Conservation (phyloP, 2,329 filamentous ascomycete genomes). For the Ceratocystiopsis sp. region DNA sequence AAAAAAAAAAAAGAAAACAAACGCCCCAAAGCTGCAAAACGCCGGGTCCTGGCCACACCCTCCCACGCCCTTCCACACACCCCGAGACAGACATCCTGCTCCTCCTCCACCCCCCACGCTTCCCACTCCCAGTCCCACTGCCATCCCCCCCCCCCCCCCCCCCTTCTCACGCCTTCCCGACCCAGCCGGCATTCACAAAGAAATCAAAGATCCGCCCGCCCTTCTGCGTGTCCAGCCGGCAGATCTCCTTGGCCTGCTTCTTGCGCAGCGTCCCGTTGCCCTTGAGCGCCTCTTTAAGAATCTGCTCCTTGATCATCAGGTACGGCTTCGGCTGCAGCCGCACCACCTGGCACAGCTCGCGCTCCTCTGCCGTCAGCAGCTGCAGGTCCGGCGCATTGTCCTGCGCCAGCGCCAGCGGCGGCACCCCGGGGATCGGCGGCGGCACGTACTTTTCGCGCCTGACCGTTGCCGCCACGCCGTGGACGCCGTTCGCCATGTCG, state of each 20-base stretch:
- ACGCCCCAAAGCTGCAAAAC: too few species aligned
- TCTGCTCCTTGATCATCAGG: constrained; percentile 78
- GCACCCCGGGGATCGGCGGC: constrained; percentile 41
- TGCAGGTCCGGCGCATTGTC: constrained; percentile 72
- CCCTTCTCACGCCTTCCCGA: constrained; percentile 51
- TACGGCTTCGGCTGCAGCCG: constrained; percentile 89
- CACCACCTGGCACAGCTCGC: constrained; percentile 69
- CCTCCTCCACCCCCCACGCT: too few species aligned
- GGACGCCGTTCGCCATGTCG: constrained; percentile 15
- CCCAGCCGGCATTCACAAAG: constrained; percentile 83
- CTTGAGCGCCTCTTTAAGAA: constrained; percentile 83
- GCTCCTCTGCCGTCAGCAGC: constrained; percentile 67
- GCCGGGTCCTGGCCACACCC: too few species aligned
- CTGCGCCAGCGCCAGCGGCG: constrained; percentile 50
- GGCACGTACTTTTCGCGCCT: constrained; percentile 26
- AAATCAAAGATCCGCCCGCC: constrained; percentile 83
- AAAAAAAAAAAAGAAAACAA: too few species aligned
- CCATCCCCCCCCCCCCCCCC: too few species aligned
- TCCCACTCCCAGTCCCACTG: too few species aligned
- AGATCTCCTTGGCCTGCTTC: constrained; percentile 81
- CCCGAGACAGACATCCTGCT: too few species aligned
- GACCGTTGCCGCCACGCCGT: constrained; percentile 16
- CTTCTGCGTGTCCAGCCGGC: constrained; percentile 68
- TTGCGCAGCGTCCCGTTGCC: constrained; percentile 79
- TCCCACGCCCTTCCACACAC: too few species aligned